A percentile compares a stretch with the other conserved stretches of the same genome.
phyloP scores from a whole-genome alignment of 2,329 filamentous ascomycete species.

The Epichloe gansuensis region DNA sequence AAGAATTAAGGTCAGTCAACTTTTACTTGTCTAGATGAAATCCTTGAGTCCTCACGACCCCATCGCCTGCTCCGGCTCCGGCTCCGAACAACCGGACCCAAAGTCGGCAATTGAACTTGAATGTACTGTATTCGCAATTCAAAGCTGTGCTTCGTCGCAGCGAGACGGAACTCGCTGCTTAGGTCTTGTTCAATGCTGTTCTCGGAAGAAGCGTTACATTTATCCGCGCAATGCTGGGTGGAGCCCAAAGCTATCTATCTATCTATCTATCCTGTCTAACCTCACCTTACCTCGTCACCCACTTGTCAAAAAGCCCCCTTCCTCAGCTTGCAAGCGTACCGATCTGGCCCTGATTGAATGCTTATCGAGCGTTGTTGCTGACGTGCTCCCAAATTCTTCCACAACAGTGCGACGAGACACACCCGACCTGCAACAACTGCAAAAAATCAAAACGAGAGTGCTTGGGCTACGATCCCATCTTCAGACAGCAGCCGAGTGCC shows the following conservation, averaged over 20 bases:
- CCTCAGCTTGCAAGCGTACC: neutral
- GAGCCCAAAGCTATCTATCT: neutral
- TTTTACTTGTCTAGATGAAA: constrained; percentile 7
- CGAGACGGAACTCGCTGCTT: too few relatives aligned
- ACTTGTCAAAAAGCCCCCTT: neutral
- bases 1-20: constrained; percentile 43
- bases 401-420: constrained; percentile 80
- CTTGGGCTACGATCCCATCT: constrained; percentile 76
- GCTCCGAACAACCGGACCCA: too few relatives aligned
- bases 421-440: constrained; percentile 84
- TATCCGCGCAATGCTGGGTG: constrained; percentile 2
- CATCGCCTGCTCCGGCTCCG: too few relatives aligned
- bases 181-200: neutral
- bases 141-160: too few relatives aligned
- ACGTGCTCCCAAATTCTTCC: neutral
- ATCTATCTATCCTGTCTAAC: neutral
- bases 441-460: constrained; percentile 82
- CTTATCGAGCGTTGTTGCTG: constrained; percentile 5
- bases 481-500: constrained; percentile 61
- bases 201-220: constrained; percentile 1
- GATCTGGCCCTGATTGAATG: neutral
- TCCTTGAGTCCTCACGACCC: too few relatives aligned
- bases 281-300: neutral
- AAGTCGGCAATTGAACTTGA: too few relatives aligned
- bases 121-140: too few relatives aligned